phyloP scores from a whole-genome alignment of 176 grass and related monocot species.

The Bonia amplexicaulis region DNA sequence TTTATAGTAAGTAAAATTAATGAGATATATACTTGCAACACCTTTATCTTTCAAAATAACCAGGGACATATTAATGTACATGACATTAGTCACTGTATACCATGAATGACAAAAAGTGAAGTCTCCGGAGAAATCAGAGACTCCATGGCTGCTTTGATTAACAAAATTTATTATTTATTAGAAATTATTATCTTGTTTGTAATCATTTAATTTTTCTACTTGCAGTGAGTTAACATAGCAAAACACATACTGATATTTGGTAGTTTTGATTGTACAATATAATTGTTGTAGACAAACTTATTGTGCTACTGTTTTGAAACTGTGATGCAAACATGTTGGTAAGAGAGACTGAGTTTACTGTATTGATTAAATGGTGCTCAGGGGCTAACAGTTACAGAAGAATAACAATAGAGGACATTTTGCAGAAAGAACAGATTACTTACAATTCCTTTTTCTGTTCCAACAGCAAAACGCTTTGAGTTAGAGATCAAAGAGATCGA shows the following conservation, averaged over 20 bases:
- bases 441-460: slow-evolving; percentile 89
- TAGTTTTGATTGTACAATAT: not conserved
- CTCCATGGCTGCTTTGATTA: not conserved
- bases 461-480: slow-evolving; percentile 68
- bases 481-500: slow-evolving; percentile 50
- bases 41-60: slow-evolving; percentile 5
- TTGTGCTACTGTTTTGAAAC: not conserved
- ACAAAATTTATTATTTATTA: not conserved
- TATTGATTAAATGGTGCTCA: not conserved
- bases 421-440: slow-evolving; percentile 29
- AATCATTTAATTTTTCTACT: not conserved
- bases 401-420: not conserved
- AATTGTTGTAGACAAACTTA: not conserved
- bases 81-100: not conserved
- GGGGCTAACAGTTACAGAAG: not conserved
- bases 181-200: not conserved
- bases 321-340: not conserved
- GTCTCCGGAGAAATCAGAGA: not conserved
- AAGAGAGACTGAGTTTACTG: not conserved
- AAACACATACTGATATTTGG: not conserved
- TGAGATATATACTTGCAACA: not conserved
- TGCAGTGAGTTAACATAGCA: not conserved
- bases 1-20: not conserved
- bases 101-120: not conserved
- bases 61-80: not conserved